phyloP scores from a whole-genome alignment of 495 filamentous ascomycete genomes.

The Melanomma pulvis-pyrius region DNA sequence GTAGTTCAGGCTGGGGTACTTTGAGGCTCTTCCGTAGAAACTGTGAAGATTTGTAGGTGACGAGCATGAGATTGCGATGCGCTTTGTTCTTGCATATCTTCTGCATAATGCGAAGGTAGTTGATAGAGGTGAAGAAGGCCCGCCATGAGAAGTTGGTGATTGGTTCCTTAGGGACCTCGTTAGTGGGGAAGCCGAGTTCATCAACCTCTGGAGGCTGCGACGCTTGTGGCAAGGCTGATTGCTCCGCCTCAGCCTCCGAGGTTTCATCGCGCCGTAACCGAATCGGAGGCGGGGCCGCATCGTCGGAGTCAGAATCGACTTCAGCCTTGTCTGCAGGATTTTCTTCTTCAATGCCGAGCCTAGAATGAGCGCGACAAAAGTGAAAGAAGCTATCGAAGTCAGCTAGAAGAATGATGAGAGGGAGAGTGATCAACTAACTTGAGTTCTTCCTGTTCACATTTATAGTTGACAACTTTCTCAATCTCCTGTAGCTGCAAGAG shows the following conservation, averaged over 20 bases:
- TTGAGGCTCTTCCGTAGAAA: conserved; percentile 89
- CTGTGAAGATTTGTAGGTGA: conserved; percentile 89
- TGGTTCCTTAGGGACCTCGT: conserved; percentile 65
- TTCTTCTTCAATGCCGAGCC: conserved; percentile 32
- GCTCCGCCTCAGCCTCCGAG: conserved; percentile 7
- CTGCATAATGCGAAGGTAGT: conserved; percentile 91
- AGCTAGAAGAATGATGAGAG: background rate
- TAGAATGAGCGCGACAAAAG: conserved; percentile 63
- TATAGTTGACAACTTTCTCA: conserved; percentile 82
- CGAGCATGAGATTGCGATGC: conserved; percentile 88
- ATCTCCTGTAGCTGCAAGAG: conserved; percentile 90
- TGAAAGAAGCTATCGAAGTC: conserved; percentile 71
- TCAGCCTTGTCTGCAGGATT: conserved; percentile 20
- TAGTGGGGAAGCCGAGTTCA: conserved; percentile 75
- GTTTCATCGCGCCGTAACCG: conserved; percentile 26
- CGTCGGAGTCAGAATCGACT: conserved; percentile 58
- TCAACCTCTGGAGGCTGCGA: conserved; percentile 75
- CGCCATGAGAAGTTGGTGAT: conserved; percentile 90
- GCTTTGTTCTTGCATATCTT: conserved; percentile 95
- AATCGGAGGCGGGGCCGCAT: conserved; percentile 78
- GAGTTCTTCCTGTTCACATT: conserved; percentile 78
- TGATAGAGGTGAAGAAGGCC: conserved; percentile 92
- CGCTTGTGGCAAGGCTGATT: conserved; percentile 12
- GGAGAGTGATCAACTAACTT: conserved; percentile 57
- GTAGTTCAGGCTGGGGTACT: conserved; percentile 81